A percentile compares a stretch with the other conserved stretches of the same genome.
phyloP scores from a whole-genome alignment of 768 basidiomycete species.

The Agaricus blazei region DNA sequence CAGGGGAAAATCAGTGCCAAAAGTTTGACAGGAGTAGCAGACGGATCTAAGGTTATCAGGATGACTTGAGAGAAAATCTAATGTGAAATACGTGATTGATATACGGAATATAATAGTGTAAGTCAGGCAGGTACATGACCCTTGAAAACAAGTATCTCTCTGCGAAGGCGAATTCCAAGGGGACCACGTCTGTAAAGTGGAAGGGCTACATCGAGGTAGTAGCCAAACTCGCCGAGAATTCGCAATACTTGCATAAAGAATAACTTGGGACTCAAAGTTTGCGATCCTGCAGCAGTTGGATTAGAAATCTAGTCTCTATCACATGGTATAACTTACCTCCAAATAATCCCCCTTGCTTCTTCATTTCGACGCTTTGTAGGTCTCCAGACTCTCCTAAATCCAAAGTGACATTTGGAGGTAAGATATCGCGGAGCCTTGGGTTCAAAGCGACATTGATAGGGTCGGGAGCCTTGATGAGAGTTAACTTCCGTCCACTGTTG shows the following conservation, averaged over 20 bases:
- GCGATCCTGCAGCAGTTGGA: conserved; percentile 11
- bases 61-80: conserved; percentile 23
- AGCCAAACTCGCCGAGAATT: conserved; percentile 51
- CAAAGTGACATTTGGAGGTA: conserved; percentile 29
- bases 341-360: conserved; percentile 28
- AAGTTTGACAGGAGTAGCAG: conserved; percentile 58
- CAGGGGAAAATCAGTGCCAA: conserved; percentile 61
- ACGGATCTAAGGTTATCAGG: conserved; percentile 66
- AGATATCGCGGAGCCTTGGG: conserved; percentile 29
- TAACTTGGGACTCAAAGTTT: conserved; percentile 42
- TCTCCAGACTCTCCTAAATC: conserved; percentile 45
- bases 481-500: conserved; percentile 51
- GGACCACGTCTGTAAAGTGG: conserved; percentile 47
- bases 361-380: conserved; percentile 52
- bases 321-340: conserved; percentile 13
- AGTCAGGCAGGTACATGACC: conserved; percentile 21
- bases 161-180: conserved; percentile 37
- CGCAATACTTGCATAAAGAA: conserved; percentile 63
- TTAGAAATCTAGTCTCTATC: background rate
- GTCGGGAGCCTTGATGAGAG: conserved; percentile 39
- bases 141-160: conserved; percentile 65
- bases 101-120: background rate
- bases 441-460: conserved; percentile 36
- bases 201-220: conserved; percentile 62
- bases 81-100: background rate